Evolutionary conservation across 2,329 filamentous ascomycete genomes (phyloP), one percentile per base, ranked within the genome.

Genomic region (Fusarium sp.): DNA sequence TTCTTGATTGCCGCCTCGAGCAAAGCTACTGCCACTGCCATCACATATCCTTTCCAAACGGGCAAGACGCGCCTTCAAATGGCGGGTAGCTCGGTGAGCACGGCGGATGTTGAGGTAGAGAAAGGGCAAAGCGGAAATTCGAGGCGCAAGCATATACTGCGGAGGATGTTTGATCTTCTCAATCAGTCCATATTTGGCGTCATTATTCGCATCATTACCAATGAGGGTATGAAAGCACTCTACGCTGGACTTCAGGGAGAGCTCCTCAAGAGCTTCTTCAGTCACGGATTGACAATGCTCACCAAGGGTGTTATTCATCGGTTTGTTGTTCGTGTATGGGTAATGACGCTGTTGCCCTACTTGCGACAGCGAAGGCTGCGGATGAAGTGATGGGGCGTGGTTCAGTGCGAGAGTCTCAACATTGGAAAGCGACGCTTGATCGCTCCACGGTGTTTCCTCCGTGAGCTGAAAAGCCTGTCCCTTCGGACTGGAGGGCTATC

Each of bases 391-490:
- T 48, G 44, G 41, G 54, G 47, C 39, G 52, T 51, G 32, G n/a
- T 63, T 63, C 26, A 47, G 34, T 38, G 20, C 56, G n/a, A 45
- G 66, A n/a, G 18, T 20, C 39, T 77, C 73, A 96, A 80, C 94
- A 96, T 80, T 97, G 94, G 81, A 98, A 98, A 1, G 92, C 92
- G 24, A 97, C 90, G 1, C 93, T 92, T 8, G 88, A 84, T 81
- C 92, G 96, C 83, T 93, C 93, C 22, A 97, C 94, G 77, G 93
- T 89, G 79, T 93, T 97, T 58, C 89, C 89, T 6, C 96, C 96
- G n/a, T 92, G 92, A 9, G 94, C 93, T 9, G 96, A 95, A 82
- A 98, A 98, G 0, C 96, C 96, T 0, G 96, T 98, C 1, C 96
- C 96, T 77, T 98, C 96, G 41, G 92, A 94, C 75, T 89, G 91